These are phyloP conservation scores for Ceratocystis papillata DNA, from an alignment of 2,329 filamentous ascomycete species.

Conservation along the genomic window DNA sequence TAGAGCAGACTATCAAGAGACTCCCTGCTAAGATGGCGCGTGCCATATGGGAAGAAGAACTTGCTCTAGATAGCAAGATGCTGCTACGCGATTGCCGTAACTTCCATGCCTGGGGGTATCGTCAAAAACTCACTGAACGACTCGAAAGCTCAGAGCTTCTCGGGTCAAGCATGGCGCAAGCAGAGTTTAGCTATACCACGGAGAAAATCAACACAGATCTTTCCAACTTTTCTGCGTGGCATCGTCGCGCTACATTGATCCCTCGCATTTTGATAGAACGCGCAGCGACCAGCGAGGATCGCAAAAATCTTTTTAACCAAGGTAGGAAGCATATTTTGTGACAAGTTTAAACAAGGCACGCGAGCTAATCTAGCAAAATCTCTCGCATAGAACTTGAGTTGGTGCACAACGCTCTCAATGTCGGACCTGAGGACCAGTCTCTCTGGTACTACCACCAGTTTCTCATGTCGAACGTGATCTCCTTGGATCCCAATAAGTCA, in stretches of 20 bases:
- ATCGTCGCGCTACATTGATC: conserved; percentile 77
- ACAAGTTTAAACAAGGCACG: too few species aligned
- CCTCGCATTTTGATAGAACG: conserved; percentile 63
- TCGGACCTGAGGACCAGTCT: conserved; percentile 87
- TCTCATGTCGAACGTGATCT: conserved; percentile 58
- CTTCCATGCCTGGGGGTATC: conserved; percentile 94
- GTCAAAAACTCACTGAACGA: conserved; percentile 63
- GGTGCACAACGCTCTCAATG: conserved; percentile 68
- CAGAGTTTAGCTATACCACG: conserved; percentile 81
- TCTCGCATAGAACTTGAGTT: conserved; percentile 53
- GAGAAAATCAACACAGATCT: conserved; percentile 76
- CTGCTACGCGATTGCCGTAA: conserved; percentile 75
- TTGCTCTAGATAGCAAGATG: conserved; percentile 79
- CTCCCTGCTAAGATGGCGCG: conserved; percentile 48
- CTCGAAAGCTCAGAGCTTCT: conserved; percentile 51
- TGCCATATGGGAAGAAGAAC: conserved; percentile 71
- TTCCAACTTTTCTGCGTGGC: conserved; percentile 97
- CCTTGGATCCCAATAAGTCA: conserved; percentile 39
- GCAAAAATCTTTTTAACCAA: conserved; percentile 60
- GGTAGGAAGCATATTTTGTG: conserved; percentile 37
- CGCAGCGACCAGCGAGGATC: conserved; percentile 48
- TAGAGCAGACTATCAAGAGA: conserved; percentile 57
- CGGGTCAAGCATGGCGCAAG: conserved; percentile 56
- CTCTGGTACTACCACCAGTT: conserved; percentile 96
- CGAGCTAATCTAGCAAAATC: conserved; percentile 3